These are phyloP conservation scores for Colletotrichum sublineola DNA, from an alignment of 2,329 filamentous ascomycete genomes.

Conservation along the genomic window DNA sequence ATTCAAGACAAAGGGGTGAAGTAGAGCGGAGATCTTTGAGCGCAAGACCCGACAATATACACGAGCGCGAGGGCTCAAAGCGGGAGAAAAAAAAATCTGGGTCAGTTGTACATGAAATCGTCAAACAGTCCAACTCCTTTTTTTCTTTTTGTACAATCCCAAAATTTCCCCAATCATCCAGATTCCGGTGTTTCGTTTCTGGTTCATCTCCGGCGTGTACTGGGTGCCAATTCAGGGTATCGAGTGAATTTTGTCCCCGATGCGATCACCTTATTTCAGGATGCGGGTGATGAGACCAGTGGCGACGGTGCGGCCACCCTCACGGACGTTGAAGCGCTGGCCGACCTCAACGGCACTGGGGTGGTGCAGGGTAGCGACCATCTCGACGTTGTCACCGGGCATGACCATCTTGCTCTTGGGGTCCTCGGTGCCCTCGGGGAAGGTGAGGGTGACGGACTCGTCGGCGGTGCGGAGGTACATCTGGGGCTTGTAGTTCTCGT, in stretches of 20 bases:
- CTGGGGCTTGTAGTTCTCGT: conserved; percentile 96
- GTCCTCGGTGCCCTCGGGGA: conserved; percentile 87
- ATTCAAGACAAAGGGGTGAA: conserved; percentile 56
- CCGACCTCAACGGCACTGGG: conserved; percentile 90
- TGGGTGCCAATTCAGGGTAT: conserved; percentile 39
- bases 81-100: conserved; percentile 31
- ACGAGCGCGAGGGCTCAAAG: conserved; percentile 47
- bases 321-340: conserved; percentile 97
- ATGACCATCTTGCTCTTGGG: conserved; percentile 84
- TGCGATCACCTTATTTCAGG: conserved; percentile 61
- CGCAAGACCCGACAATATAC: conserved; percentile 53
- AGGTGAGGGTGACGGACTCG: conserved; percentile 82
- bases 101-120: conserved; percentile 46
- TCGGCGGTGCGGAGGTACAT: conserved; percentile 95
- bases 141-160: conserved; percentile 42
- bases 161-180: conserved; percentile 21
- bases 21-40: conserved; percentile 58
- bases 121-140: conserved; percentile 43
- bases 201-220: conserved; percentile 18
- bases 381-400: conserved; percentile 99
- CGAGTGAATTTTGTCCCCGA: conserved; percentile 3
- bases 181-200: conserved; percentile 11
- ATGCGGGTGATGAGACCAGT: conserved; percentile 87
- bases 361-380: conserved; percentile 88
- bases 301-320: conserved; percentile 91